These are phyloP conservation scores for Hypoxylon lenormandii DNA, from an alignment of 495 filamentous ascomycete genomes.

Conservation along the genomic window DNA sequence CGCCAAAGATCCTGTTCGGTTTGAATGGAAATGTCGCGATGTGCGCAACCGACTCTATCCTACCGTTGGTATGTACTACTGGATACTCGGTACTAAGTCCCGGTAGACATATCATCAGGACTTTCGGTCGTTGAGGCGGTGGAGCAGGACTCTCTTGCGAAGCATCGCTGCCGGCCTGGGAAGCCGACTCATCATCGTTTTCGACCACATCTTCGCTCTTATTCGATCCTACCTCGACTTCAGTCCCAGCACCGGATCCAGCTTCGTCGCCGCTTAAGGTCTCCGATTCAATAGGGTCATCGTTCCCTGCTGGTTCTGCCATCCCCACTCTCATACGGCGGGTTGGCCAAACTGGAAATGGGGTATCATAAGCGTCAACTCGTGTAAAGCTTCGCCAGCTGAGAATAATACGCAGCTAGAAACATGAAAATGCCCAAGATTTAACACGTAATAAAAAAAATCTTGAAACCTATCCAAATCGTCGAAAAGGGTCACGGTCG, in stretches of 20 bases:
- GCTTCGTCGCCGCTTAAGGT: too few relatives aligned
- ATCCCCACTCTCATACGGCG: constrained; percentile 2
- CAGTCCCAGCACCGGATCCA: neutral
- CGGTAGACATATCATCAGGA: constrained; percentile 22
- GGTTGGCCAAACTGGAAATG: neutral
- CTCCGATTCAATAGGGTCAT: too few relatives aligned
- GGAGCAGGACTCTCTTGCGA: neutral
- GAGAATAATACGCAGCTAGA: too few relatives aligned
- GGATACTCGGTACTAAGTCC: constrained; percentile 5
- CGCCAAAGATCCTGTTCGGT: constrained; percentile 11
- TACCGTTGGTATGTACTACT: neutral
- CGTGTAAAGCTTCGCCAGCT: too few relatives aligned
- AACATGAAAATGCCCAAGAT: too few relatives aligned
- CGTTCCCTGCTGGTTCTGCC: neutral
- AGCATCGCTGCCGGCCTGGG: constrained; percentile 5
- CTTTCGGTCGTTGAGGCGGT: neutral
- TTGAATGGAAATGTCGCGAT: constrained; percentile 1
- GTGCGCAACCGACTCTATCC: neutral
- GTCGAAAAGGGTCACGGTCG: too few relatives aligned
- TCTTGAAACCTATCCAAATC: too few relatives aligned
- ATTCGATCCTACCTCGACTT: neutral
- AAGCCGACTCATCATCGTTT: neutral
- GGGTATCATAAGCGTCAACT: too few relatives aligned
- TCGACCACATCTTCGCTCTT: neutral
- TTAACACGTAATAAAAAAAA: too few relatives aligned